Evolutionary conservation across 2,329 filamentous ascomycete species (phyloP).

Genomic region (Penicillium sp.): DNA sequence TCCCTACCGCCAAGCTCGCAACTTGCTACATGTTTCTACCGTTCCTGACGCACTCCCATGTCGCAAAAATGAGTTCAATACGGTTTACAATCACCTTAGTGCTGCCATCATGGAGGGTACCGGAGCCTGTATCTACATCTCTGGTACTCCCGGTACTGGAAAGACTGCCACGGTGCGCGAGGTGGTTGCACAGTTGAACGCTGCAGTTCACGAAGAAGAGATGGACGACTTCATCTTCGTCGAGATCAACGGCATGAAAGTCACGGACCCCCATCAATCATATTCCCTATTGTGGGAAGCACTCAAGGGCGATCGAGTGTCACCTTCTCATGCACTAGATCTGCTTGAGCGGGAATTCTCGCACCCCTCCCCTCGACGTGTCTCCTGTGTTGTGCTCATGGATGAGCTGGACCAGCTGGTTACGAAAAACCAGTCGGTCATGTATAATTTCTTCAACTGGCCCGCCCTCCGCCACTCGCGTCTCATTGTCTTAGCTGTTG

Average conservation of each 20-base stretch:
- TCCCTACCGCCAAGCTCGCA: conserved; percentile 88
- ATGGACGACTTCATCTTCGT: conserved; percentile 98
- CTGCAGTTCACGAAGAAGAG: conserved; percentile 84
- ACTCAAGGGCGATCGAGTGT: conserved; percentile 87
- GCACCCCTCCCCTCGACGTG: conserved; percentile 83
- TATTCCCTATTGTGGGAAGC: conserved; percentile 97
- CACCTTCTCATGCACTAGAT: conserved; percentile 86
- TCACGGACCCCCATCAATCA: conserved; percentile 95
- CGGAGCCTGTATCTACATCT: conserved; percentile 97
- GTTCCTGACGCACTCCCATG: conserved; percentile 89
- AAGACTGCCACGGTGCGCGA: conserved; percentile 98
- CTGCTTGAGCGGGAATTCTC: conserved; percentile 91
- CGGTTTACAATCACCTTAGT: conserved; percentile 91
- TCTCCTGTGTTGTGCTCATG: conserved; percentile 97
- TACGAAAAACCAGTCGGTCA: conserved; percentile 98
- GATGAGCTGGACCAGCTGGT: conserved; percentile 97
- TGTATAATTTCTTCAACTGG: conserved; percentile 99
- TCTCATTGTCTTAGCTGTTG: conserved; percentile 93
- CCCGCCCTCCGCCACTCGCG: conserved; percentile 86
- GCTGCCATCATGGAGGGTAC: conserved; percentile 91
- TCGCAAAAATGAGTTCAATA: conserved; percentile 85
- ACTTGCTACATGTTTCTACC: conserved; percentile 87
- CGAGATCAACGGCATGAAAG: conserved; percentile 99
- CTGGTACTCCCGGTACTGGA: conserved; percentile 94
- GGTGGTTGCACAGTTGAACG: conserved; percentile 84